phyloP scores from a whole-genome alignment of 2,329 filamentous ascomycete genomes.

The Coniochaeta sp. region DNA sequence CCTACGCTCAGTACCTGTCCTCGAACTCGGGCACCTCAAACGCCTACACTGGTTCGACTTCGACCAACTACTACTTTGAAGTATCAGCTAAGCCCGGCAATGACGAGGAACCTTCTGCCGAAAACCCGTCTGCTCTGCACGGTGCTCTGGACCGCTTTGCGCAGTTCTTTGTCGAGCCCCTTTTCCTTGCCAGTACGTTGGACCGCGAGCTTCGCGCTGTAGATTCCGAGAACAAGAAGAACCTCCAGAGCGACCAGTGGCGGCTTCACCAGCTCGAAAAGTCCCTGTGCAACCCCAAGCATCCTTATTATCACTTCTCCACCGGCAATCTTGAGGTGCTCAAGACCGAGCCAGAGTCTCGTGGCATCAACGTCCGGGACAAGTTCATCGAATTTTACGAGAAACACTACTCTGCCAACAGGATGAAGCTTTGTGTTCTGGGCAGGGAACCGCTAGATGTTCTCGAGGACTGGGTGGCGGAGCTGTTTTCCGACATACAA shows the following conservation, averaged over 20 bases:
- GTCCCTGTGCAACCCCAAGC: slow-evolving; percentile 76
- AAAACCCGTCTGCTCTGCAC: slow-evolving; percentile 56
- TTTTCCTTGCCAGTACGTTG: slow-evolving; percentile 78
- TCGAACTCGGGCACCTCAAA: slow-evolving; percentile 89
- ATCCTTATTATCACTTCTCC: slow-evolving; percentile 87
- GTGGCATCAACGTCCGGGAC: slow-evolving; percentile 76
- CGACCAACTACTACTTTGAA: slow-evolving; percentile 98
- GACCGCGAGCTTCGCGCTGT: slow-evolving; percentile 85
- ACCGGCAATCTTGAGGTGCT: slow-evolving; percentile 84
- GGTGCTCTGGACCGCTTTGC: slow-evolving; percentile 86
- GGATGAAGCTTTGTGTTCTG: slow-evolving; percentile 85
- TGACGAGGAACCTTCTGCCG: slow-evolving; percentile 44
- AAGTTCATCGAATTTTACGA: slow-evolving; percentile 91
- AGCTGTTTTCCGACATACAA: slow-evolving; percentile 72
- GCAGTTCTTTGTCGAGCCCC: slow-evolving; percentile 84
- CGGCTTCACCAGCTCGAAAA: slow-evolving; percentile 83
- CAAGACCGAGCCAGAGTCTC: slow-evolving; percentile 71
- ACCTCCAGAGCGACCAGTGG: slow-evolving; percentile 85
- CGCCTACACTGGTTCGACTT: slow-evolving; percentile 86
- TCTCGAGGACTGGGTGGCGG: slow-evolving; percentile 74
- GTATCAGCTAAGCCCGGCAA: slow-evolving; percentile 73
- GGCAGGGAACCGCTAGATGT: slow-evolving; percentile 77
- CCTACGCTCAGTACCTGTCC: slow-evolving; percentile 88
- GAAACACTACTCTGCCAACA: slow-evolving; percentile 85
- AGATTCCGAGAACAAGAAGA: slow-evolving; percentile 97